Evolutionary conservation across 129 eudicot species (phyloP), one percentile per base, ranked within the genome.

Genomic region (Cynara cardunculus): DNA sequence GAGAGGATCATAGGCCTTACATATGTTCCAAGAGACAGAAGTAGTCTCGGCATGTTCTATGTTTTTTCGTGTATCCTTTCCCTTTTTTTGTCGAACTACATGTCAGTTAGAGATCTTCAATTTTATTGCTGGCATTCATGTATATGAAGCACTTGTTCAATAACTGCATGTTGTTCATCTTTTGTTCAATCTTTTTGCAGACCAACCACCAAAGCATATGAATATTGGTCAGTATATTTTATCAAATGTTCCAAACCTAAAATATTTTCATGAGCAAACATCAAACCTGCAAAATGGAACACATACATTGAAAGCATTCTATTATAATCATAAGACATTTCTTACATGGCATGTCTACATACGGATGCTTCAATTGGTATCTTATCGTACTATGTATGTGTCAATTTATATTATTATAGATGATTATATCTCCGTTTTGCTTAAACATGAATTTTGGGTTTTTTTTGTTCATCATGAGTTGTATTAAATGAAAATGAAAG

Each of bases 161-260:
- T 81, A 24, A 76, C 37, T 26, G 10, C 6, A 25, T 81, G 18
- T 70, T 32, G 10, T 70, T 32, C 56, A 41, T 78, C 11, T n/a
- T 39, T 77, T 30, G 22, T 69, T 73, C 76, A 41, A 39, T 56
- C 11, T 39, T 73, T 76, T 2, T 86, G 81, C 94, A 94, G 98
- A 94, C 62, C 94, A 94, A 86, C 83, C 84, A 82, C 90, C 94
- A 27, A 84, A 86, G 69, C 87, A 86, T 84, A 72, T 92, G 80
- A 92, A 90, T 78, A 80, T 94, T 30, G 97, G 92, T 69, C 96
- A 92, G 83, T 86, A 86, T 87, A 85, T 94, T 80, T 87, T 82
- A 22, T 86, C 97, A 71, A 90, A 89, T 27, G 92, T 92, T n/a
- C 97, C 96, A 65, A 88, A 91, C 85, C 84, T 94, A 49, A 89